A percentile compares a stretch with the other conserved stretches of the same genome.
These are phyloP conservation scores for Eucalyptus tenuipes DNA, from an alignment of 345 rosid genomes.

Conservation along the genomic window DNA sequence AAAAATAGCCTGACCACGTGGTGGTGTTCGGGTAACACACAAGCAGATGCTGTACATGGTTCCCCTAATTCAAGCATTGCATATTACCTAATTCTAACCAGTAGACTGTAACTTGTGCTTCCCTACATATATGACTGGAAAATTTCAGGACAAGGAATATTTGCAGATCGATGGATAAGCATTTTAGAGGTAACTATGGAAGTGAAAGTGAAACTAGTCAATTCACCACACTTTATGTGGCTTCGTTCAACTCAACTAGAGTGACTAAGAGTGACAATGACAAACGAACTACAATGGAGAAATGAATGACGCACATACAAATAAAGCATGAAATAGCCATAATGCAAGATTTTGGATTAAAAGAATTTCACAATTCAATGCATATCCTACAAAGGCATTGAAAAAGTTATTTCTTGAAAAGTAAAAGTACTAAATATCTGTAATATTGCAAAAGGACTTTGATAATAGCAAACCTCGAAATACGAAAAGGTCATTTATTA, in stretches of 20 bases:
- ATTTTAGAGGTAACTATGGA: background rate
- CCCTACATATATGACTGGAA: background rate
- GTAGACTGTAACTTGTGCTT: background rate
- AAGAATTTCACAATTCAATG: background rate
- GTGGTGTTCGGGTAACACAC: background rate
- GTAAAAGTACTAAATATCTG: background rate
- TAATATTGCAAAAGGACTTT: no score
- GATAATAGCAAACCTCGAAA: background rate
- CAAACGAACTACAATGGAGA: background rate
- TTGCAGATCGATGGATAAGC: background rate
- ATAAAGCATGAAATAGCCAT: background rate
- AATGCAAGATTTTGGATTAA: background rate
- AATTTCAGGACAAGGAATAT: background rate
- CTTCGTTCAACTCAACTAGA: background rate
- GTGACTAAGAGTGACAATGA: background rate
- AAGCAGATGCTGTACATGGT: background rate
- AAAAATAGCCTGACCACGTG: background rate
- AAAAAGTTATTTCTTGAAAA: background rate
- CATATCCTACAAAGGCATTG: background rate
- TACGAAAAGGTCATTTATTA: background rate
- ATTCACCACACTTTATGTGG: background rate
- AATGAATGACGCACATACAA: background rate
- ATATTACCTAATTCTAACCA: background rate
- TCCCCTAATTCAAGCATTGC: background rate
- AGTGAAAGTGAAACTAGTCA: background rate